These are phyloP conservation scores for Salvia hispanica DNA, from an alignment of 257 asterid species.

Conservation along the genomic window DNA sequence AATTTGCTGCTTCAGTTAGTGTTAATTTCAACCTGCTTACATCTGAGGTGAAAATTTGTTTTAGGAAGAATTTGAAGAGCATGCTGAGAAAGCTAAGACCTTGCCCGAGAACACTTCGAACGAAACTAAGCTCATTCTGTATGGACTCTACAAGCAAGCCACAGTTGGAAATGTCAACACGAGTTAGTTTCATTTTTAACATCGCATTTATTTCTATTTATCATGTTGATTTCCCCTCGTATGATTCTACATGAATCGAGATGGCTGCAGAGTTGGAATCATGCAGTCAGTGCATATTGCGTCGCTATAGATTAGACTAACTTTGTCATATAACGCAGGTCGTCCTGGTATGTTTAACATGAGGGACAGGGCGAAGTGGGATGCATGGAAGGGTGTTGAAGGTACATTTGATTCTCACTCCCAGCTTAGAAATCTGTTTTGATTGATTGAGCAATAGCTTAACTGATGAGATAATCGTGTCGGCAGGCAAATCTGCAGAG, in stretches of 20 bases:
- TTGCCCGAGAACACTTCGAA: conserved; percentile 73
- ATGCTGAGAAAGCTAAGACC: conserved; percentile 87
- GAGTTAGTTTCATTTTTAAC: conserved; percentile 41
- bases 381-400: conserved; percentile 96
- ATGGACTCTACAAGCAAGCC: conserved; percentile 88
- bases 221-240: neutral
- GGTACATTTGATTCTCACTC: conserved; percentile 43
- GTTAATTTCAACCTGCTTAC: neutral
- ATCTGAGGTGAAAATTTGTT: neutral
- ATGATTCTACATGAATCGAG: neutral
- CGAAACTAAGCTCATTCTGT: conserved; percentile 71
- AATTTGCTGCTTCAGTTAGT: neutral
- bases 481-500: conserved; percentile 71
- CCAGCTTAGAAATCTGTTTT: neutral
- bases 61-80: conserved; percentile 89
- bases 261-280: neutral
- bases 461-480: conserved; percentile 7
- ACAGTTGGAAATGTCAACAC: conserved; percentile 80
- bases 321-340: conserved; percentile 47
- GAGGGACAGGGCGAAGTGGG: conserved; percentile 98
- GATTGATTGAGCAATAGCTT: neutral
- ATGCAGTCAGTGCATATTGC: neutral
- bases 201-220: neutral
- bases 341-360: conserved; percentile 83
- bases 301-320: neutral